Conservation (phyloP, 371 early-diverging fungal genomes). For the Gilbertella persicaria region DNA sequence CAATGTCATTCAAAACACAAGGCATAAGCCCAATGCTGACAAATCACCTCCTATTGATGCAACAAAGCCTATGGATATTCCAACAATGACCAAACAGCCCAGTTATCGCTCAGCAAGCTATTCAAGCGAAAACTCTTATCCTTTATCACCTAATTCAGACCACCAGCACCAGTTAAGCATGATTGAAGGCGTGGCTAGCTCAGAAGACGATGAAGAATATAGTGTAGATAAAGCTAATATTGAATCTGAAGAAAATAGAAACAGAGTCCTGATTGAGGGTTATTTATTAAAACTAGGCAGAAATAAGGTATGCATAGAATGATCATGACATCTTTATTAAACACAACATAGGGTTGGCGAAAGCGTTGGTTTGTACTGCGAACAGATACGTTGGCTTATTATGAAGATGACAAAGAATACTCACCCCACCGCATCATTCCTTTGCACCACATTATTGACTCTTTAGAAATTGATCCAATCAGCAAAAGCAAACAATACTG, state of each 20-base stretch:
- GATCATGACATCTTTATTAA: too few relatives aligned
- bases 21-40: constrained; percentile 17
- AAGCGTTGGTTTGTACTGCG: constrained; percentile 86
- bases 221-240: constrained; percentile 34
- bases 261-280: constrained; percentile 67
- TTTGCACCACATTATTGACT: constrained; percentile 68
- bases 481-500: constrained; percentile 63
- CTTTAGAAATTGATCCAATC: constrained; percentile 72
- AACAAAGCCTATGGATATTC: constrained; percentile 19
- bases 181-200: constrained; percentile 45
- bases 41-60: background rate
- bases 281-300: constrained; percentile 71
- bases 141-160: constrained; percentile 43
- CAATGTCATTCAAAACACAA: constrained; percentile 15
- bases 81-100: constrained; percentile 3
- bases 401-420: constrained; percentile 80
- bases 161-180: constrained; percentile 29
- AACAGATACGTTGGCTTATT: constrained; percentile 73
- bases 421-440: constrained; percentile 74
- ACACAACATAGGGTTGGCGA: constrained; percentile 67
- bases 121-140: constrained; percentile 40
- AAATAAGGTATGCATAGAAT: constrained; percentile 52
- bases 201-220: constrained; percentile 54
- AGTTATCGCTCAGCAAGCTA: background rate
- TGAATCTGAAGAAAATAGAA: constrained; percentile 42